Percentiles rank a stretch among this genome's conserved stretches.
phyloP scores from a whole-genome alignment of 2,329 filamentous ascomycete genomes.

The Claviceps lovelessii region DNA sequence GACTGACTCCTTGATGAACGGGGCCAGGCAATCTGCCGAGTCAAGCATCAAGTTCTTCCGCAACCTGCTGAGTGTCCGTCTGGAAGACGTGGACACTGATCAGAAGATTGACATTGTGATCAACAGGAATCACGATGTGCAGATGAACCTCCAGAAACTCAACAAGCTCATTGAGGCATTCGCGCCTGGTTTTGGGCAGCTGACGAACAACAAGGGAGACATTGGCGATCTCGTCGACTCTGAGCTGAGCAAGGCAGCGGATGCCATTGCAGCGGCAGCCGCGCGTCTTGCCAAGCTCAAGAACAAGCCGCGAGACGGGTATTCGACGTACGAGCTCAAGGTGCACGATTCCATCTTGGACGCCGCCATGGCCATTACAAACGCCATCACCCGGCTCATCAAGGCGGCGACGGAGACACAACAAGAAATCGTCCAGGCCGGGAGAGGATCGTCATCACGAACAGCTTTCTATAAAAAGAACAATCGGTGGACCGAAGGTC shows the following conservation, averaged over 20 bases:
- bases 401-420: constrained; percentile 87
- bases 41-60: constrained; percentile 93
- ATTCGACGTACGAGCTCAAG: constrained; percentile 89
- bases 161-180: constrained; percentile 89
- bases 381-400: constrained; percentile 85
- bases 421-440: constrained; percentile 90
- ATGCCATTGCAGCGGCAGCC: constrained; percentile 85
- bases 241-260: constrained; percentile 84
- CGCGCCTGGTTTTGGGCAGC: constrained; percentile 71
- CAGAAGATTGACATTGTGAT: constrained; percentile 96
- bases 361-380: constrained; percentile 83
- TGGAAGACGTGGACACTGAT: constrained; percentile 77
- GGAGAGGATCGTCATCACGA: constrained; percentile 69
- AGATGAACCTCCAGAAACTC: constrained; percentile 82
- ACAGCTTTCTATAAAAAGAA: constrained; percentile 99
- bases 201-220: constrained; percentile 67
- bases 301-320: constrained; percentile 92
- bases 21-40: constrained; percentile 69
- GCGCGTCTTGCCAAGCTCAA: constrained; percentile 79
- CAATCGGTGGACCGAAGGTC: constrained; percentile 95
- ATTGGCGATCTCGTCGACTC: constrained; percentile 84
- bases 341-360: constrained; percentile 93
- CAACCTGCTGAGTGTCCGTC: constrained; percentile 78
- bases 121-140: constrained; percentile 91
- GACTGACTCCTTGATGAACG: constrained; percentile 68